These are phyloP conservation scores for Naganishia vaughanmartiniae DNA, from an alignment of 768 basidiomycete genomes.

Conservation along the genomic window DNA sequence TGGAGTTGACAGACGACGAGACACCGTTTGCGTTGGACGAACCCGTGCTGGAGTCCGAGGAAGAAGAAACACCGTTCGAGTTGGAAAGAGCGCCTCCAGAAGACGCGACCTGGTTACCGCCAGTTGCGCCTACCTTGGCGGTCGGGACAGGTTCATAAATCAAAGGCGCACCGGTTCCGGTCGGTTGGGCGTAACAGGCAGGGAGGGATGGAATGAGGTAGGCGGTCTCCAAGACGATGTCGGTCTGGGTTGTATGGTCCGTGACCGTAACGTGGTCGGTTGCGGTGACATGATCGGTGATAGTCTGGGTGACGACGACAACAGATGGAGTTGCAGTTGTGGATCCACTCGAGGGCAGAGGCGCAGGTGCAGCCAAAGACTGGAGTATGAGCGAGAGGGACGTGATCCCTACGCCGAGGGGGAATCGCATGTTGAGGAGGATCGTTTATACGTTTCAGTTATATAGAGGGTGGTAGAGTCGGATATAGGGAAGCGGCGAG, in stretches of 20 bases:
- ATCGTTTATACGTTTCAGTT: too few relatives aligned
- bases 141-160: not conserved
- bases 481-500: too few relatives aligned
- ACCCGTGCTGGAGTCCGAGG: not conserved
- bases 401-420: not conserved
- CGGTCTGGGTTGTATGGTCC: conserved; percentile 5
- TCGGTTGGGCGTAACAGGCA: not conserved
- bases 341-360: not conserved
- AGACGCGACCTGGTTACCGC: not conserved
- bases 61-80: not conserved
- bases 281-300: not conserved
- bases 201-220: not conserved
- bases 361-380: not conserved
- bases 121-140: not conserved
- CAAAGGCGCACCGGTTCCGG: not conserved
- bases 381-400: not conserved
- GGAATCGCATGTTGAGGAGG: not conserved
- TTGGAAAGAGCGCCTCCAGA: not conserved
- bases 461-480: too few relatives aligned
- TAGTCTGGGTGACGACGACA: conserved; percentile 11
- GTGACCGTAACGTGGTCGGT: conserved; percentile 5
- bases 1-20: not conserved
- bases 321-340: not conserved
- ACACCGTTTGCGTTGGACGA: too few relatives aligned
- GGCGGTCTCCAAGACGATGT: conserved; percentile 16